Percentiles rank a stretch among this genome's conserved stretches.
Evolutionary conservation across 75 land plant species (phyloP).

Genomic region (Picea sitchensis): DNA sequence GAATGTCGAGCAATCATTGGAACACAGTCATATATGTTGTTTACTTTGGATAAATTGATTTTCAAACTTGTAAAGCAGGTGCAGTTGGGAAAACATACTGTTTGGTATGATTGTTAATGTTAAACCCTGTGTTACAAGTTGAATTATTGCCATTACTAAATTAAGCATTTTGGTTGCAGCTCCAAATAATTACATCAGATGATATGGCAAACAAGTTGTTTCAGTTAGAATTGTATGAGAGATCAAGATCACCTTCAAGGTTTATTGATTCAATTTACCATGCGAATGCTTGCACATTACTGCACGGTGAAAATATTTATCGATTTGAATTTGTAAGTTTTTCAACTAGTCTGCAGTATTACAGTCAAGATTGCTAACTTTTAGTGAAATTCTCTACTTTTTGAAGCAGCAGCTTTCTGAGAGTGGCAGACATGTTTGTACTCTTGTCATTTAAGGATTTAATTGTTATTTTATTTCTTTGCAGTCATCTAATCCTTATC

Average conservation of each 20-base stretch:
- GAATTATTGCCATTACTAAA: background rate
- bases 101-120: background rate
- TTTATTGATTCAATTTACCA: slow-evolving; percentile 76
- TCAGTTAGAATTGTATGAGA: slow-evolving; percentile 76
- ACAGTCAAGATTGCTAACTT: background rate
- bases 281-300: slow-evolving; percentile 80
- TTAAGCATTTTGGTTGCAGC: slow-evolving; percentile 32
- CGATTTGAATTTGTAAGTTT: slow-evolving; percentile 77
- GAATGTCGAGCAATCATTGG: slow-evolving; percentile 93
- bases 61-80: slow-evolving; percentile 91
- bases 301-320: slow-evolving; percentile 77
- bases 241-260: slow-evolving; percentile 48
- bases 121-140: background rate
- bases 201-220: slow-evolving; percentile 83
- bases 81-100: background rate
- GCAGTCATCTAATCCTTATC: slow-evolving; percentile 52
- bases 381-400: background rate
- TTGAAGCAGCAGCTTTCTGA: background rate
- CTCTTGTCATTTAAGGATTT: background rate
- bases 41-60: slow-evolving; percentile 87
- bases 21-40: slow-evolving; percentile 90
- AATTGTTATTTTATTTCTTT: background rate
- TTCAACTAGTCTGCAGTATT: slow-evolving; percentile 6
- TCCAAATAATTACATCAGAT: slow-evolving; percentile 71
- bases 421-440: background rate